Base-by-base conservation (phyloP, 2,329 filamentous ascomycete species). In the Epicoccum nigrum region DNA sequence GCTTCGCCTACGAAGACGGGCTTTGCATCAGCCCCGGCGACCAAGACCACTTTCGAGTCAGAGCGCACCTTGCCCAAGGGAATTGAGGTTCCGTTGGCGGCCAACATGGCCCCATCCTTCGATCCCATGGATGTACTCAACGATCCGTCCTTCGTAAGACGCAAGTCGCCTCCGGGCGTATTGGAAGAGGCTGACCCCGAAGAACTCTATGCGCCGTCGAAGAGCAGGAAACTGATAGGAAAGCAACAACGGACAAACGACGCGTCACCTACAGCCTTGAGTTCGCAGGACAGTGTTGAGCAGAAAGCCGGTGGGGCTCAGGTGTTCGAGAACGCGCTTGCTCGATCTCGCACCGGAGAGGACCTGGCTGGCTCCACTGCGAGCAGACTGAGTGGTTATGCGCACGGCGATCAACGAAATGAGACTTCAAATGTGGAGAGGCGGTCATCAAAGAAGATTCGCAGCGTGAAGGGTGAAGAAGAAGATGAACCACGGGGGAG, bases 141-240 rank as follows among this genome's bases (percentile, higher is more conserved):
- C 53, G 64, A 75, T 60, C 57, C 71, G 1, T 54, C 68, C 4
- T 74, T 76, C 47, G 65, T 45, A 55, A 72, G 61, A 59, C 71
- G 49, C 32, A 69, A 64, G 34, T 63, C 67, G 3, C 63, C 68
- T 31, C 63, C 67, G 37, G 67, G 67, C 42, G 62, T 66, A 15
- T 64, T 72, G 31, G 69, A 72, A 53, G 70, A 71, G 31, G 64
- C 64, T 5, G 69, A 73, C 54, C 69, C 67, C n/a, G 68, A 69
- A 23, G 70, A 72, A 39, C 58, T 72, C 6, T 70, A 62, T 28
- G 53, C 63, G 3, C 67, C 71, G 39, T 70, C 73, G 32, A 79
- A 78, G 63, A 66, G 64, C 27, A 80, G 77, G 68, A 79, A 78
- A 54, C 64, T 68, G 7, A 79, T 78, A 57, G 68, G 71, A 15